Conservation (phyloP, 176 grass and related monocot genomes). For the Sorghum bicolor region DNA sequence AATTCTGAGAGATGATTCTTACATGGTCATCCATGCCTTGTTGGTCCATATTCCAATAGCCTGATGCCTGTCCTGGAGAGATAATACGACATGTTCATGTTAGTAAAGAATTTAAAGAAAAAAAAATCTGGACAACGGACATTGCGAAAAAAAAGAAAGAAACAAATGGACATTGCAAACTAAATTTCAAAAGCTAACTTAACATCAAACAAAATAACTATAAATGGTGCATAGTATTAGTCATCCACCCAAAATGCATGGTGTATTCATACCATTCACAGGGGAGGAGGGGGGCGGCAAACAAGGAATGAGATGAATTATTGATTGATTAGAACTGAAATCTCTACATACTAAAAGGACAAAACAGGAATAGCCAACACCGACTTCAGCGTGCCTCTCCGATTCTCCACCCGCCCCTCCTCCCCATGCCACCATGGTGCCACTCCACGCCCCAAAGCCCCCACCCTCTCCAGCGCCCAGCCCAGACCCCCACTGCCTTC, state of each 20-base stretch:
- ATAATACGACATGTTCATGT: background rate
- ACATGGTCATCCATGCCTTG: conserved; percentile 48
- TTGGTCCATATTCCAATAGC: conserved; percentile 41
- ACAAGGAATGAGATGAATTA: too few species aligned
- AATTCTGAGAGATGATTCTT: conserved; percentile 5
- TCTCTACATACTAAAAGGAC: too few species aligned
- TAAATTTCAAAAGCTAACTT: conserved; percentile 4
- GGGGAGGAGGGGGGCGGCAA: too few species aligned
- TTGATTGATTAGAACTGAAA: too few species aligned
- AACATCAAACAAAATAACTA: background rate
- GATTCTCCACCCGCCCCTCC: too few species aligned
- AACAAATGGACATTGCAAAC: background rate
- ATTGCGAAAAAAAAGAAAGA: background rate
- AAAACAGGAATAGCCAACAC: too few species aligned
- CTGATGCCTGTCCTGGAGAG: conserved; percentile 3
- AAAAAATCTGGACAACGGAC: background rate
- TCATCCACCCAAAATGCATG: background rate
- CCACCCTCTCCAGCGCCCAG: too few species aligned
- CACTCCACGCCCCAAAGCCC: too few species aligned
- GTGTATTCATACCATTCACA: too few species aligned
- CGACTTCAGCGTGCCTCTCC: too few species aligned
- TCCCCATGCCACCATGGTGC: too few species aligned
- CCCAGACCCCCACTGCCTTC: too few species aligned
- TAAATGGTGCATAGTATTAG: background rate
- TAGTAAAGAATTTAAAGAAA: conserved; percentile 7